Base-by-base conservation (phyloP, 164 flowering plant genomes). In the Taxillus chinensis region DNA sequence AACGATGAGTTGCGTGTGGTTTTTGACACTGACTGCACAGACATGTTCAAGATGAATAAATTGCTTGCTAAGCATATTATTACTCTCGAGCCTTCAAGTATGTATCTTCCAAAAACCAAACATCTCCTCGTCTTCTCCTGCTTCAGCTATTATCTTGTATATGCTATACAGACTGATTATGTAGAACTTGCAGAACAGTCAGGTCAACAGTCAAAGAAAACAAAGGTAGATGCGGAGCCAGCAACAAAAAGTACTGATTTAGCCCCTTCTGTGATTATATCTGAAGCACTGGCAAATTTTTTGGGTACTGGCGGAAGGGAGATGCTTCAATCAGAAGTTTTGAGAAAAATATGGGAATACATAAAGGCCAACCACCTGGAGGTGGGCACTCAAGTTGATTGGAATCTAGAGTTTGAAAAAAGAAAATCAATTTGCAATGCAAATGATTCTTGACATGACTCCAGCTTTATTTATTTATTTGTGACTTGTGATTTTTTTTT, bases 231-330 rank as follows among this genome's bases (percentile, higher is more conserved):
- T 9, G 78, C 6, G 13, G 86, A 82, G 59, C 48, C 82, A 50
- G 63, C 64, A 41, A 65, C 76, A 72, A 74, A 79, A 69, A 69
- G 38, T 69, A 63, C 71, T 67, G 85, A 79, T 61, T 55, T 78
- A 63, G 69, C 70, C 13, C 69, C 86, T 50, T 60, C 81, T 64
- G 78, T 86, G 39, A 64, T 74, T 62, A 85, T 90, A 63, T 90
- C 98, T 76, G 92, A 85, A 65, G 82, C 80, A 39, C 95, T 92
- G 63, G 89, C 86, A 38, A 83, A 68, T 14, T 90, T 90, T 75
- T 80, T 92, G 57, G 96, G 96, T 45, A 71, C 81, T 60, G 82
- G 66, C 40, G 91, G 70, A 62, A 83, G 76, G 75, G 95, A 86
- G 73, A 90, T 92, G 89, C 73, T 69, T 15, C 81, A 76, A 46